Conservation (phyloP, 495 filamentous ascomycete genomes). For the Aspergillus incahuasiensis region DNA sequence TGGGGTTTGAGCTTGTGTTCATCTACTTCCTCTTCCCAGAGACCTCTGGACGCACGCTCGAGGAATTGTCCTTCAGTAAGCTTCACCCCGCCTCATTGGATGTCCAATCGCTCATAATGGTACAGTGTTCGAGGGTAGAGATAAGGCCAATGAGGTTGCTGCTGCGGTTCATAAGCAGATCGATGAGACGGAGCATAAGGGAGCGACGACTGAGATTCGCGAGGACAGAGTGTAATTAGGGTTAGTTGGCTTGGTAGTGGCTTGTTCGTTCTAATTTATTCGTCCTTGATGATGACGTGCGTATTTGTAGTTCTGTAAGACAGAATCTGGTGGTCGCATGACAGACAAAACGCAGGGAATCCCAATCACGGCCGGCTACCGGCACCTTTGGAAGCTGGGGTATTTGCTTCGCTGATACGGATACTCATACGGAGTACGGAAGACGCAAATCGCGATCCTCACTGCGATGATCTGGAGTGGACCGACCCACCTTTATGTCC, state of each 20-base stretch:
- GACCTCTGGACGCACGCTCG: slow-evolving; percentile 55
- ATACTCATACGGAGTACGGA: too few species aligned
- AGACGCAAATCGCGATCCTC: too few species aligned
- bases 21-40: slow-evolving; percentile 64
- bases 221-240: slow-evolving; percentile 7
- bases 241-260: not conserved
- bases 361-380: not conserved
- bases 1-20: slow-evolving; percentile 52
- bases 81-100: slow-evolving; percentile 1
- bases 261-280: not conserved
- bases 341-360: not conserved
- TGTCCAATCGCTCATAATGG: not conserved
- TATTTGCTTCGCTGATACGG: too few species aligned
- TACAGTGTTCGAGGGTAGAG: slow-evolving; percentile 53
- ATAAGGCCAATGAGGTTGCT: slow-evolving; percentile 41
- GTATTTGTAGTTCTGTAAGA: too few species aligned
- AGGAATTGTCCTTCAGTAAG: slow-evolving; percentile 62
- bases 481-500: not conserved
- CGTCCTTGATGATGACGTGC: not conserved
- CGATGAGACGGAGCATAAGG: slow-evolving; percentile 15
- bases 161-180: slow-evolving; percentile 44
- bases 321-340: not conserved
- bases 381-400: not conserved
- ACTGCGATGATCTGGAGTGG: not conserved
- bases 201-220: not conserved